These are phyloP conservation scores for Epichloe coenophiala DNA, from an alignment of 2,329 filamentous ascomycete species.

Conservation along the genomic window DNA sequence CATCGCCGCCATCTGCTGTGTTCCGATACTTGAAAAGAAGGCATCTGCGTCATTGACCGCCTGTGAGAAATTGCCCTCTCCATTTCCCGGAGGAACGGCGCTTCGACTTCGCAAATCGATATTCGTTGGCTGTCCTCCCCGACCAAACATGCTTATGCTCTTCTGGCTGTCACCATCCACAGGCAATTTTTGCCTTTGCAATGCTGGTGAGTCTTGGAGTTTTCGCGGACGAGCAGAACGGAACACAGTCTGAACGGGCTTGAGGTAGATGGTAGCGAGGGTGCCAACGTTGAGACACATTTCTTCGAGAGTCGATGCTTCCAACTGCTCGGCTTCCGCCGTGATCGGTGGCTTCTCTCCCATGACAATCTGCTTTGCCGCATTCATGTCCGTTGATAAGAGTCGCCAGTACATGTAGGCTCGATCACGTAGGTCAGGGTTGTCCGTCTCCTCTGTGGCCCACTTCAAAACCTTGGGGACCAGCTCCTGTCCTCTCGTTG, in stretches of 20 bases:
- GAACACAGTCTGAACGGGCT: conserved; percentile 95
- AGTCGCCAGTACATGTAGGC: conserved; percentile 99
- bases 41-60: conserved; percentile 77
- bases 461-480: conserved; percentile 94
- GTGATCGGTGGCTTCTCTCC: conserved; percentile 94
- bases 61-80: conserved; percentile 42
- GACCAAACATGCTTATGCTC: conserved; percentile 44
- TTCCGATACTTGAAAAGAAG: conserved; percentile 73
- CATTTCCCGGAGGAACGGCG: conserved; percentile 12
- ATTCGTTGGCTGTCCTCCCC: conserved; percentile 35
- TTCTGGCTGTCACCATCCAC: conserved; percentile 42
- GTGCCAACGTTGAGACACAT: conserved; percentile 96
- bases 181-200: conserved; percentile 59
- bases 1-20: conserved; percentile 60
- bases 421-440: conserved; percentile 86
- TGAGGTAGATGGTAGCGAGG: conserved; percentile 91
- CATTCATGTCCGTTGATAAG: conserved; percentile 77
- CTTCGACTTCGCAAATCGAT: conserved; percentile 30
- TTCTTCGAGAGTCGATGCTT: conserved; percentile 82
- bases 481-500: conserved; percentile 83
- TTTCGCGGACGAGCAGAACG: conserved; percentile 70
- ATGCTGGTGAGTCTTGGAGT: conserved; percentile 68
- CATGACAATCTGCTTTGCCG: conserved; percentile 85
- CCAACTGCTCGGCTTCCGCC: conserved; percentile 87
- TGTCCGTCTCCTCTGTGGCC: conserved; percentile 98